These are phyloP conservation scores for Aspergillus bombycis DNA, from an alignment of 2,329 filamentous ascomycete genomes.

Conservation along the genomic window DNA sequence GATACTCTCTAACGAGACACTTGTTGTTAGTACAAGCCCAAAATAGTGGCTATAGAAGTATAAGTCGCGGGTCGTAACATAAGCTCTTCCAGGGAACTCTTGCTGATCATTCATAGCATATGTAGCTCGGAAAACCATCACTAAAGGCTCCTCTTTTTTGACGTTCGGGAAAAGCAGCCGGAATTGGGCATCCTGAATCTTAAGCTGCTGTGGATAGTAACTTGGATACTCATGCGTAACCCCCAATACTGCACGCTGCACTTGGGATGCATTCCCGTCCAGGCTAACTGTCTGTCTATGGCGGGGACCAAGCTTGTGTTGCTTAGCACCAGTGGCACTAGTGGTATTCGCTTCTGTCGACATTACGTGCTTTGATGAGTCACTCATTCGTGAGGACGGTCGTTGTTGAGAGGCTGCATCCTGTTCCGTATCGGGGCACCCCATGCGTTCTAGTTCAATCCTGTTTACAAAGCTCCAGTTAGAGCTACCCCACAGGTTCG, in stretches of 20 bases:
- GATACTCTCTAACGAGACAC: slow-evolving; percentile 73
- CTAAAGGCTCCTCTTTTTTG: slow-evolving; percentile 74
- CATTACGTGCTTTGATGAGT: slow-evolving; percentile 28
- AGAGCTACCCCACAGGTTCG: slow-evolving; percentile 90
- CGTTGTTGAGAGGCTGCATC: slow-evolving; percentile 19
- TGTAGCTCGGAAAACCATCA: slow-evolving; percentile 89
- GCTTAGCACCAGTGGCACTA: slow-evolving; percentile 28
- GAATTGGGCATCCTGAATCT: slow-evolving; percentile 90
- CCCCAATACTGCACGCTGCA: slow-evolving; percentile 38
- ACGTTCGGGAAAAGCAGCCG: slow-evolving; percentile 85
- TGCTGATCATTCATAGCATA: slow-evolving; percentile 79
- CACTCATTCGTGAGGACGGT: slow-evolving; percentile 28
- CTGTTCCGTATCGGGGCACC: slow-evolving; percentile 33
- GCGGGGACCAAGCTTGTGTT: slow-evolving; percentile 31
- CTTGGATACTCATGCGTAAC: slow-evolving; percentile 63
- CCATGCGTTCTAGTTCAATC: slow-evolving; percentile 58
- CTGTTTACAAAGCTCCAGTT: slow-evolving; percentile 75
- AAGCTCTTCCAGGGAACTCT: slow-evolving; percentile 82
- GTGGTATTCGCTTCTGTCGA: slow-evolving; percentile 24
- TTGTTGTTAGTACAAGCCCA: slow-evolving; percentile 83
- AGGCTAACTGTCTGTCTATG: slow-evolving; percentile 63
- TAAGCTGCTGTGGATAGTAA: slow-evolving; percentile 79
- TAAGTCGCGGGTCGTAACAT: slow-evolving; percentile 82
- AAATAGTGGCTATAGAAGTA: slow-evolving; percentile 98
- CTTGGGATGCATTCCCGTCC: slow-evolving; percentile 47